Percentiles rank a stretch among this genome's conserved stretches.
Evolutionary conservation across 306 rosid species (phyloP).

Genomic region (Quercus glauca): DNA sequence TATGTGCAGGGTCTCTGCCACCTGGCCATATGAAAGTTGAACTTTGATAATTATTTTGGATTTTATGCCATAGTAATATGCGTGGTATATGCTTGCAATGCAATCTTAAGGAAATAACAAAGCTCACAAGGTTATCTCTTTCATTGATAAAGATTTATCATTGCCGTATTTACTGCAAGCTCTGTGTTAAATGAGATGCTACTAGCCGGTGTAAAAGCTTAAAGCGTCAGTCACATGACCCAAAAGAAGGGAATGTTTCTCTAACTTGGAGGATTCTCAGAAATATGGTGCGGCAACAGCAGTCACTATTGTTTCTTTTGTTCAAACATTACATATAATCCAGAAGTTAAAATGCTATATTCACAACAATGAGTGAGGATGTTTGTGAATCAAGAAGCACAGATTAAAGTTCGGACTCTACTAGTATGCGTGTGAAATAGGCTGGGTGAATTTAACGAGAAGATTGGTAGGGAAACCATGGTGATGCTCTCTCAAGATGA

Average conservation of each 20-base stretch:
- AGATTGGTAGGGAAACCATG: conserved; percentile 11
- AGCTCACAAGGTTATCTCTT: conserved; percentile 19
- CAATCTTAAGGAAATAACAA: conserved; percentile 31
- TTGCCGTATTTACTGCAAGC: not conserved
- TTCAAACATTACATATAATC: conserved; percentile 25
- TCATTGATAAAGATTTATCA: conserved; percentile 23
- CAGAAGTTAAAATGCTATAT: conserved; percentile 32
- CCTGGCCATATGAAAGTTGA: conserved; percentile 64
- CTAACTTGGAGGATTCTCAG: conserved; percentile 22
- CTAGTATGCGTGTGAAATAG: conserved; percentile 8
- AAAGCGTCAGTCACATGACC: conserved; percentile 7
- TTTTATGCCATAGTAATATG: conserved; percentile 6
- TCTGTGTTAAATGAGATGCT: conserved; percentile 3
- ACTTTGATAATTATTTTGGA: conserved; percentile 35
- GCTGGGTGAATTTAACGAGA: not conserved
- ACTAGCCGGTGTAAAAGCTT: conserved; percentile 19
- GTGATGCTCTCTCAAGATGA: conserved; percentile 2
- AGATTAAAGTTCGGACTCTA: conserved; percentile 17
- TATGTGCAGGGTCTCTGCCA: conserved; percentile 45
- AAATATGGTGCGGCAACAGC: conserved; percentile 21
- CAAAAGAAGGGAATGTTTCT: conserved; percentile 18
- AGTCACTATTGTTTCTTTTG: conserved; percentile 18
- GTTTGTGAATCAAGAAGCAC: conserved; percentile 34
- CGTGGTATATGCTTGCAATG: conserved; percentile 11
- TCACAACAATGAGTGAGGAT: not conserved